A percentile compares a stretch with the other conserved stretches of the same genome.
Evolutionary conservation across 352 stramenopile species (phyloP).

Genomic region (Saprolegnia diclina): DNA sequence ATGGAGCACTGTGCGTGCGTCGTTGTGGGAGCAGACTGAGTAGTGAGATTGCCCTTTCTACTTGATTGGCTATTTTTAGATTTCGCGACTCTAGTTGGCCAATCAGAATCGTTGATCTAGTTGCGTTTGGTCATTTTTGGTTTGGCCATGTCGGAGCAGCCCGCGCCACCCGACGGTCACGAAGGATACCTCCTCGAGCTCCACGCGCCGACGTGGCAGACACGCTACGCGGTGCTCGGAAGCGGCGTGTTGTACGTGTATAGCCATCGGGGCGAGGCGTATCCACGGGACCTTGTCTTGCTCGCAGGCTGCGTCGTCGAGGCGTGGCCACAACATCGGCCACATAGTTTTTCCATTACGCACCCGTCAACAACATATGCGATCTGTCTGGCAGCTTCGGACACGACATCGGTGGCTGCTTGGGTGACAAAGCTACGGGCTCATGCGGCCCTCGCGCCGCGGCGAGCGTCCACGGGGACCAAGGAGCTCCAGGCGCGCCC

Average conservation of each 20-base stretch:
- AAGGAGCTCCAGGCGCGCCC: slow-evolving; percentile 34
- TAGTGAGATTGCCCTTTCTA: neutral
- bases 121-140: neutral
- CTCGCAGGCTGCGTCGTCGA: slow-evolving; percentile 52
- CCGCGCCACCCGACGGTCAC: neutral
- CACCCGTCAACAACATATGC: slow-evolving; percentile 62
- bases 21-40: neutral
- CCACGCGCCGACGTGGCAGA: slow-evolving; percentile 36
- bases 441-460: slow-evolving; percentile 4
- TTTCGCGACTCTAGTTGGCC: neutral
- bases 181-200: slow-evolving; percentile 3
- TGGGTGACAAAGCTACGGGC: slow-evolving; percentile 43
- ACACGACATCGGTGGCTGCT: slow-evolving; percentile 46
- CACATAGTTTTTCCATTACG: slow-evolving; percentile 70
- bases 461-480: slow-evolving; percentile 28
- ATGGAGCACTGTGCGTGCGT: neutral
- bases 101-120: slow-evolving; percentile 6
- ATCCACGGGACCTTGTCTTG: slow-evolving; percentile 55
- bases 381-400: slow-evolving; percentile 56
- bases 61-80: neutral
- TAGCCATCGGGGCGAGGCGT: slow-evolving; percentile 57
- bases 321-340: slow-evolving; percentile 54
- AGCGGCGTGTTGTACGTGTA: slow-evolving; percentile 66
- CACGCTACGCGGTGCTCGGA: slow-evolving; percentile 61
- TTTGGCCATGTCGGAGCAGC: neutral